Conservation (phyloP, 2,329 filamentous ascomycete genomes). For the Aspergillus amoenus region DNA sequence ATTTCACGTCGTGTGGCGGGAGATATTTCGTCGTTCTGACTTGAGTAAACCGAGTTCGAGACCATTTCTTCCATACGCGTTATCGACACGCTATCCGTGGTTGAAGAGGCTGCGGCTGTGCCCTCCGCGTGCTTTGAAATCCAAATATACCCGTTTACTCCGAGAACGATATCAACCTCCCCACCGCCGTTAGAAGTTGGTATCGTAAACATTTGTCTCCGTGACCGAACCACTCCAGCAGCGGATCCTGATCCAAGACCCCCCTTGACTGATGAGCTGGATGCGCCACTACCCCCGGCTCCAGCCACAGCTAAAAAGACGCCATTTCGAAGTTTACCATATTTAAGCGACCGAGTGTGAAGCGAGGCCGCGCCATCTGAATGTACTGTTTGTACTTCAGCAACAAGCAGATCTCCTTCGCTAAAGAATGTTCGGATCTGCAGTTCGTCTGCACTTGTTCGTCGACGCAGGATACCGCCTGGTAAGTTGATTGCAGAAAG, state of each 20-base stretch:
- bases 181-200: constrained; percentile 45
- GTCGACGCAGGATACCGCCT: constrained; percentile 83
- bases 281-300: constrained; percentile 67
- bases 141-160: constrained; percentile 97
- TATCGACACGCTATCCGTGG: constrained; percentile 60
- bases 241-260: constrained; percentile 24
- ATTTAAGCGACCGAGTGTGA: constrained; percentile 87
- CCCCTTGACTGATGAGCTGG: constrained; percentile 32
- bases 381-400: constrained; percentile 89
- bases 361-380: constrained; percentile 81
- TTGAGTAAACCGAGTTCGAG: constrained; percentile 84
- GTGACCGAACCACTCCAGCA: constrained; percentile 70
- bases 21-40: constrained; percentile 85
- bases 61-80: constrained; percentile 86
- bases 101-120: constrained; percentile 39
- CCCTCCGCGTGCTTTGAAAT: constrained; percentile 78
- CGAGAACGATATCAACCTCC: constrained; percentile 80
- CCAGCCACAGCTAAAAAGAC: constrained; percentile 81
- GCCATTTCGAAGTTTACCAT: constrained; percentile 93
- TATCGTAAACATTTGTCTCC: constrained; percentile 86
- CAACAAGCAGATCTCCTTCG: constrained; percentile 89
- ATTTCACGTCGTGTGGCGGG: constrained; percentile 82
- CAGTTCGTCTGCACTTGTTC: constrained; percentile 93
- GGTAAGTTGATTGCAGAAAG: constrained; percentile 92
- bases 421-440: constrained; percentile 97